Conservation (phyloP, 257 asterid species). For the Solanum virginianum region DNA sequence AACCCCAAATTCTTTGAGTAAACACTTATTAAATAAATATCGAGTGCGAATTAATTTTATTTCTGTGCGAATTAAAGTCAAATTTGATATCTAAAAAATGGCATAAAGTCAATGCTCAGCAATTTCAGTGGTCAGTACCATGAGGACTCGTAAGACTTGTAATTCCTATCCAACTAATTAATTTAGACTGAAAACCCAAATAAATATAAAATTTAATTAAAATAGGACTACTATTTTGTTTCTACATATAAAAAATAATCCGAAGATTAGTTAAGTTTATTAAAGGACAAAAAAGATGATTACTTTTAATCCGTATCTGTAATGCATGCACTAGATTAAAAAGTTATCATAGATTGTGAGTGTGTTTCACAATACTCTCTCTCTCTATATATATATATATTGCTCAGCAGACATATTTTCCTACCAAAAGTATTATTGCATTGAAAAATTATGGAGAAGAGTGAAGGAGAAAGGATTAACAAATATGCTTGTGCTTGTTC, state of each 20-base stretch:
- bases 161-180: neutral
- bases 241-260: neutral
- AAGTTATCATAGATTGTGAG: neutral
- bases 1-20: neutral
- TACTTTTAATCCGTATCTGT: neutral
- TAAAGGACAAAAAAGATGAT: neutral
- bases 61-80: neutral
- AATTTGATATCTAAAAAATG: neutral
- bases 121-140: neutral
- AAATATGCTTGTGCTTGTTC: slow-evolving; percentile 53
- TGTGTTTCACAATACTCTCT: neutral
- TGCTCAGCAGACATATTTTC: too few species aligned
- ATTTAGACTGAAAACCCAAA: neutral
- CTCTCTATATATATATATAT: too few species aligned
- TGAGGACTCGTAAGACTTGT: neutral
- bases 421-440: too few species aligned
- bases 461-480: slow-evolving; percentile 24
- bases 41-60: neutral
- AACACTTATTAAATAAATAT: neutral
- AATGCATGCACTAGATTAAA: neutral
- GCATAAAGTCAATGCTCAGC: too few species aligned
- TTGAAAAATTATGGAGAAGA: slow-evolving; percentile 5
- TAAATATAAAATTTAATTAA: neutral
- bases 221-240: neutral
- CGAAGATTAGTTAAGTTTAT: neutral